Evolutionary conservation across 2,329 filamentous ascomycete genomes (phyloP).

Genomic region (Aspergillus brasiliensis): DNA sequence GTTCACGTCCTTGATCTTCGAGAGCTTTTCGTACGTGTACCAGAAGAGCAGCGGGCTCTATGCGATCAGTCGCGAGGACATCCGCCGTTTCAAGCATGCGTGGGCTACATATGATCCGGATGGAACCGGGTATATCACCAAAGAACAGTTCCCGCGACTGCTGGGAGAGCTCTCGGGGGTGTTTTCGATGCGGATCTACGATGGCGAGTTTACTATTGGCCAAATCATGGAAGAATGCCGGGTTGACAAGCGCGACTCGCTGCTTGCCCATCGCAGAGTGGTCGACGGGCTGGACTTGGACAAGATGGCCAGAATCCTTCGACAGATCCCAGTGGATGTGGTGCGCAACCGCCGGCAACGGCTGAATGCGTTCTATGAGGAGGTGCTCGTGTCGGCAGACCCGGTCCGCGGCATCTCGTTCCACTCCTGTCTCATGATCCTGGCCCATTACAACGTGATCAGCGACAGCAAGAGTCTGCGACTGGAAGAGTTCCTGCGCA

Average conservation of each 20-base stretch:
- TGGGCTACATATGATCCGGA: constrained; percentile 95
- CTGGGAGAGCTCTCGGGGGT: constrained; percentile 89
- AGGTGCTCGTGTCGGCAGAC: constrained; percentile 91
- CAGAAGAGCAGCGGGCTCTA: constrained; percentile 93
- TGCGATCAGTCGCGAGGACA: constrained; percentile 87
- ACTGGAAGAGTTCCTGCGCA: constrained; percentile 90
- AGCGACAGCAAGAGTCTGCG: constrained; percentile 94
- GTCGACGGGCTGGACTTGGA: constrained; percentile 68
- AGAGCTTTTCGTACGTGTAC: constrained; percentile 99
- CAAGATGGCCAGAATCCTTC: constrained; percentile 72
- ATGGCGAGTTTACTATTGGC: constrained; percentile 83
- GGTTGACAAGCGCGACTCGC: constrained; percentile 55
- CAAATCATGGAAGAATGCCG: constrained; percentile 83
- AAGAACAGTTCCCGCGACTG: constrained; percentile 83
- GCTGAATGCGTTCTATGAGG: constrained; percentile 96
- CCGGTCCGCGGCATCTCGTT: constrained; percentile 88
- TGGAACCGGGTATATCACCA: constrained; percentile 87
- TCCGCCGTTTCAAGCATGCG: constrained; percentile 95
- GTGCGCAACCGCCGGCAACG: constrained; percentile 75
- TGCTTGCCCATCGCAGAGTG: constrained; percentile 39
- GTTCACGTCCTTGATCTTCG: constrained; percentile 97
- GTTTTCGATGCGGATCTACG: constrained; percentile 96
- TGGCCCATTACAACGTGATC: constrained; percentile 98
- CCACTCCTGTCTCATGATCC: constrained; percentile 86
- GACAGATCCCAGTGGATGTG: constrained; percentile 70